phyloP scores from a whole-genome alignment of 352 stramenopile genomes.

The Globisporangium alternatum region DNA sequence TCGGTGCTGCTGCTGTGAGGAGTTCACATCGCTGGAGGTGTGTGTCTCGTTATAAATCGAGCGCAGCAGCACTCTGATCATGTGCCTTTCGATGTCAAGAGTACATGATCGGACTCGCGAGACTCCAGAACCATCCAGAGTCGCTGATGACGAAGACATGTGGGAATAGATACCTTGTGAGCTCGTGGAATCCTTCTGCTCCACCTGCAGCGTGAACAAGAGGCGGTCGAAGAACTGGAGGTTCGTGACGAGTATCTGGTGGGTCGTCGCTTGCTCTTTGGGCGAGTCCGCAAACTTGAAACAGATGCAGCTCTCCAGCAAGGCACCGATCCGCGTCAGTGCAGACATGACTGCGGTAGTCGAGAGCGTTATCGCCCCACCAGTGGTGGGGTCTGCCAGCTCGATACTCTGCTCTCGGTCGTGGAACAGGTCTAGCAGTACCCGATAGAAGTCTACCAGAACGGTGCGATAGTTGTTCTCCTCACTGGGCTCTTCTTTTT shows the following conservation, averaged over 20 bases:
- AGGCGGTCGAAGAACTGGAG: slow-evolving; percentile 54
- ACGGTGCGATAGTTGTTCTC: slow-evolving; percentile 9
- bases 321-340: slow-evolving; percentile 26
- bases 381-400: slow-evolving; percentile 28
- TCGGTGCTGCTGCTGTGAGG: not conserved
- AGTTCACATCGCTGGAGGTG: not conserved
- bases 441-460: slow-evolving; percentile 25
- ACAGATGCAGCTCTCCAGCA: slow-evolving; percentile 25
- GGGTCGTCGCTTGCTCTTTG: slow-evolving; percentile 6
- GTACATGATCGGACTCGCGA: slow-evolving; percentile 23
- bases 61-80: slow-evolving; percentile 13
- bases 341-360: slow-evolving; percentile 17
- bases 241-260: slow-evolving; percentile 23
- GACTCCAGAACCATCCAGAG: not conserved
- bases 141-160: not conserved
- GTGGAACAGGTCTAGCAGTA: slow-evolving; percentile 37
- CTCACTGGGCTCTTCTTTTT: slow-evolving; percentile 2
- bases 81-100: slow-evolving; percentile 21
- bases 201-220: slow-evolving; percentile 37
- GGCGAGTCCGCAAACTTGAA: not conserved
- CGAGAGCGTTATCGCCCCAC: slow-evolving; percentile 30
- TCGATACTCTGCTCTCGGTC: slow-evolving; percentile 34
- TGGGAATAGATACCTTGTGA: not conserved
- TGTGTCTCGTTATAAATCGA: not conserved
- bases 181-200: slow-evolving; percentile 9